Evolutionary conservation across 768 basidiomycete species (phyloP).

Genomic region (Wakefieldia striispora): DNA sequence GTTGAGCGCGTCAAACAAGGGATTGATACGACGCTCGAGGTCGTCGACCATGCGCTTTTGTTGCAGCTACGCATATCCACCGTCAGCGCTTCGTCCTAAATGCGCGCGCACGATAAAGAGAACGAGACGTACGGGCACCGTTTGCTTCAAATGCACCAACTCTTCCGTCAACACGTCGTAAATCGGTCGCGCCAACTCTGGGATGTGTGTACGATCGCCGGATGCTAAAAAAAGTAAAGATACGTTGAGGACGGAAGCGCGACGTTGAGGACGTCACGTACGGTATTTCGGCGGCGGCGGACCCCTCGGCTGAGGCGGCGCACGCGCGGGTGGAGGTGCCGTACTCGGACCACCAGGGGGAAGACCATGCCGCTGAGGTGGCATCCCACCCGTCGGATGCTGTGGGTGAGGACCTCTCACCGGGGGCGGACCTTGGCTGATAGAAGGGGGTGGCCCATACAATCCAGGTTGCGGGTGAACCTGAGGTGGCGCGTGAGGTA

Average conservation of each 20-base stretch:
- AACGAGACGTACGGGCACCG: conserved; percentile 60
- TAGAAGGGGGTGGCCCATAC: conserved; percentile 30
- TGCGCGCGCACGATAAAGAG: background rate
- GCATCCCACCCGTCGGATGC: conserved; percentile 27
- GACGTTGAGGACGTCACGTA: conserved; percentile 34
- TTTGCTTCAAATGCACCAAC: conserved; percentile 66
- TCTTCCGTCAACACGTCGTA: conserved; percentile 65
- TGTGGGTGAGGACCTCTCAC: conserved; percentile 25
- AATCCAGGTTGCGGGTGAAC: conserved; percentile 16
- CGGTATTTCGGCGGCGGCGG: conserved; percentile 57
- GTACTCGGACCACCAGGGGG: conserved; percentile 28
- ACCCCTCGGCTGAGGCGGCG: conserved; percentile 34
- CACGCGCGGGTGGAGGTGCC: conserved; percentile 26
- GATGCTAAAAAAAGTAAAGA: conserved; percentile 50
- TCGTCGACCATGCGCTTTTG: conserved; percentile 86
- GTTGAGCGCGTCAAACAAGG: conserved; percentile 89
- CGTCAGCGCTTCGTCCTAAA: background rate
- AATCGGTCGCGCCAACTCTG: conserved; percentile 61
- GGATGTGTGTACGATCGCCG: conserved; percentile 92
- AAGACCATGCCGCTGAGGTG: conserved; percentile 29
- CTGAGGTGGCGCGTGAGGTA: conserved; percentile 21
- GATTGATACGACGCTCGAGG: conserved; percentile 80
- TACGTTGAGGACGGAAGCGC: background rate
- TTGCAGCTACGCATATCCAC: conserved; percentile 49
- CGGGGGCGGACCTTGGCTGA: conserved; percentile 30